Evolutionary conservation across 257 asterid species (phyloP).

Genomic region (Solanum bukasovii): DNA sequence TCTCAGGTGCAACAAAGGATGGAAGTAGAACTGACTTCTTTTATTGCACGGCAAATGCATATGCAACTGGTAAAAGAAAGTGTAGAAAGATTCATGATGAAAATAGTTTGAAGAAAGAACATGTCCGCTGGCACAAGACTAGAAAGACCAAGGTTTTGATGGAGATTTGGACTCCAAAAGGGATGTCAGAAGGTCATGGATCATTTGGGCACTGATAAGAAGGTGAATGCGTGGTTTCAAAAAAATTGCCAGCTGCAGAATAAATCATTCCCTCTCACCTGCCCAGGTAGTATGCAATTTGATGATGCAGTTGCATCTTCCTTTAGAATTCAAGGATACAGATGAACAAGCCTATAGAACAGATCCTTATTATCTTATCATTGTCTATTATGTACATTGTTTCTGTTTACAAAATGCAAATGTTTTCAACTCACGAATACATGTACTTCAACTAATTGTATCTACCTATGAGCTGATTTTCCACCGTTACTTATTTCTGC

Average conservation of each 20-base stretch:
- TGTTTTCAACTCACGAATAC: background rate
- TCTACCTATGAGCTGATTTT: background rate
- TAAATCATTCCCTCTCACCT: conserved; percentile 15
- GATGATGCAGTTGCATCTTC: background rate
- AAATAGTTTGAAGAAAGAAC: conserved; percentile 4
- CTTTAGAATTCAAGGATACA: background rate
- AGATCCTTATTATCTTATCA: background rate
- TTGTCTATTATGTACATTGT: background rate
- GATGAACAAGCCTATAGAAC: background rate
- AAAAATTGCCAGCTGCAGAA: conserved; percentile 56
- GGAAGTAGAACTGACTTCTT: conserved; percentile 80
- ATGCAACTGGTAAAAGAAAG: conserved; percentile 66
- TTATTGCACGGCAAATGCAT: conserved; percentile 43
- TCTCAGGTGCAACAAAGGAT: conserved; percentile 67
- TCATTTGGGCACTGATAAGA: conserved; percentile 57
- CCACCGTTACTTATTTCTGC: background rate
- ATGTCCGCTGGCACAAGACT: conserved; percentile 83
- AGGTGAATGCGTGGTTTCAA: conserved; percentile 63
- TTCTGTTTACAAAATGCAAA: background rate
- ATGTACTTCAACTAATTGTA: background rate
- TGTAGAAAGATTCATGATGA: conserved; percentile 51
- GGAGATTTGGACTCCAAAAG: conserved; percentile 41
- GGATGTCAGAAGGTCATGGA: conserved; percentile 86
- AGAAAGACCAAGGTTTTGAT: conserved; percentile 59
- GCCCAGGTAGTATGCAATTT: conserved; percentile 35